These are phyloP conservation scores for Pseudognaphalium luteoalbum DNA, from an alignment of 129 eudicot genomes.

Conservation along the genomic window DNA sequence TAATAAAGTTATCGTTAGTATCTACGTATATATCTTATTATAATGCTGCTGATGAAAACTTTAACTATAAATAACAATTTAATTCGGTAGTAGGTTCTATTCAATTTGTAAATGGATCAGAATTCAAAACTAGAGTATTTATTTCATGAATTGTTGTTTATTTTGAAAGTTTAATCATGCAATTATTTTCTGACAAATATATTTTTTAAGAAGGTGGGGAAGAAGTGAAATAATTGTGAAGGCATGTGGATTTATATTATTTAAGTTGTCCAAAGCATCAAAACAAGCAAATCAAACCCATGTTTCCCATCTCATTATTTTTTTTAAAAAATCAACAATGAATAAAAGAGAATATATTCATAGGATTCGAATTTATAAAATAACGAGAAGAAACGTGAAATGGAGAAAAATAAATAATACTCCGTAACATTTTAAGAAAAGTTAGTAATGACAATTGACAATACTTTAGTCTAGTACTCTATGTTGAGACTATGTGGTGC, in stretches of 20 bases:
- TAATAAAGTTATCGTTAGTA: no score
- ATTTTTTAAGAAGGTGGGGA: not conserved
- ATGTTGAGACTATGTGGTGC: not conserved
- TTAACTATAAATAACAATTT: no score
- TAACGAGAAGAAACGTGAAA: no score
- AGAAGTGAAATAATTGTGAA: conserved; percentile 23
- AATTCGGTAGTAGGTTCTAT: no score
- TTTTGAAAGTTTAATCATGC: not conserved
- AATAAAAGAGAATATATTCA: not conserved
- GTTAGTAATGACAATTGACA: not conserved
- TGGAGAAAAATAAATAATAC: no score
- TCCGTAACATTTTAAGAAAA: no score
- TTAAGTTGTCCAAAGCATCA: not conserved
- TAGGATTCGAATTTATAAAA: conserved; percentile 11
- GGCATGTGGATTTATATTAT: conserved; percentile 20
- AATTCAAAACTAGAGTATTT: no score
- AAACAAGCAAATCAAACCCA: conserved; percentile 23
- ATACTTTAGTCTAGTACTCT: not conserved
- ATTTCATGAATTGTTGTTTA: no score
- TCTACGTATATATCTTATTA: no score
- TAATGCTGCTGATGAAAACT: no score
- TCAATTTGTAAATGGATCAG: no score
- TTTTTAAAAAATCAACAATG: not conserved
- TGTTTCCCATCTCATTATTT: not conserved
- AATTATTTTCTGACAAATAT: conserved; percentile 24